Conservation (phyloP, 164 flowering plant species). For the Chloranthus sessilifolius region DNA sequence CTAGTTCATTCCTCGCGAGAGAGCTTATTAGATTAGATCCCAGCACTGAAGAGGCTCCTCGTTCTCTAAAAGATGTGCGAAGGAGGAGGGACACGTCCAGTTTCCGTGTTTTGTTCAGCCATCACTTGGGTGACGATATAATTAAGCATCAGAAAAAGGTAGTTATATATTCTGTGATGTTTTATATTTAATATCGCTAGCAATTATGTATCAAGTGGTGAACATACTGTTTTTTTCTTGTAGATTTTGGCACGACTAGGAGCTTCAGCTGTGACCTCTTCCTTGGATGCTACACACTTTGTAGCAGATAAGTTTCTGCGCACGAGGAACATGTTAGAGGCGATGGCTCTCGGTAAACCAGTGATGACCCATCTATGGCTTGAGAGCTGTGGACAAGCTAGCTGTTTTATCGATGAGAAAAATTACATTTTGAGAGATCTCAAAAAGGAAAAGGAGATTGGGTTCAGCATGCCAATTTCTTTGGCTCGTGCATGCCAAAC, state of each 20-base stretch:
- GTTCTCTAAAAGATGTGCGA: slow-evolving; percentile 37
- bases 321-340: slow-evolving; percentile 90
- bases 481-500: slow-evolving; percentile 58
- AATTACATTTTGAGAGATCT: slow-evolving; percentile 66
- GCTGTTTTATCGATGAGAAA: slow-evolving; percentile 77
- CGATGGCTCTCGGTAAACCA: slow-evolving; percentile 87
- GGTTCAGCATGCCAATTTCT: slow-evolving; percentile 77
- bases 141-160: slow-evolving; percentile 91
- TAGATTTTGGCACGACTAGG: slow-evolving; percentile 72
- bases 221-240: not conserved
- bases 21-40: slow-evolving; percentile 39
- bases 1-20: slow-evolving; percentile 33
- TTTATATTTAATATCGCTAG: no score
- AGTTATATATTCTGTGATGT: not conserved
- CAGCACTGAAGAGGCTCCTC: slow-evolving; percentile 13
- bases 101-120: slow-evolving; percentile 69
- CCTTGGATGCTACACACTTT: slow-evolving; percentile 86
- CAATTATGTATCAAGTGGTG: not conserved
- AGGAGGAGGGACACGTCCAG: slow-evolving; percentile 59
- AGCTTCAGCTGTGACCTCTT: slow-evolving; percentile 42
- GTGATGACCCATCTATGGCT: slow-evolving; percentile 90
- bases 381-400: slow-evolving; percentile 79
- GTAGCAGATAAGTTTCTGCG: slow-evolving; percentile 80
- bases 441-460: slow-evolving; percentile 87
- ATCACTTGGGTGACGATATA: slow-evolving; percentile 70